Conservation (phyloP, 371 early-diverging fungal species). For the Homolaphlyctis polyrhiza region DNA sequence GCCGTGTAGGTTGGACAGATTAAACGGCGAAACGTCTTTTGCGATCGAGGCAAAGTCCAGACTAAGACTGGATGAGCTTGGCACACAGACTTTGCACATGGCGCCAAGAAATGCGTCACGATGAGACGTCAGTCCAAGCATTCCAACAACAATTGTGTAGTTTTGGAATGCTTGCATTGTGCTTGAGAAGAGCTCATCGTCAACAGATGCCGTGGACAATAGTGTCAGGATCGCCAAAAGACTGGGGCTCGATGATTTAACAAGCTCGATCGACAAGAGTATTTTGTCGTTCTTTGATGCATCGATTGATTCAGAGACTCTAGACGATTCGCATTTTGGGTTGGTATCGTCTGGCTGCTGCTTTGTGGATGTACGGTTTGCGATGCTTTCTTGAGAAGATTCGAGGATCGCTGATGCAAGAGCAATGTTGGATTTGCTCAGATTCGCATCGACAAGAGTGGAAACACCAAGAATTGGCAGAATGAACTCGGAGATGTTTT, state of each 20-base stretch:
- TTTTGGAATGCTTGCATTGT: conserved; percentile 68
- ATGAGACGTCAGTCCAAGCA: conserved; percentile 68
- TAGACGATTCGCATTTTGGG: too few relatives aligned
- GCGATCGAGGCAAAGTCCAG: conserved; percentile 1
- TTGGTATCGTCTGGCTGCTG: not conserved
- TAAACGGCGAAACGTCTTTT: conserved; percentile 4
- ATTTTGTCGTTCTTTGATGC: conserved; percentile 48
- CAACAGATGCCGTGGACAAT: conserved; percentile 69
- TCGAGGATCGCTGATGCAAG: not conserved
- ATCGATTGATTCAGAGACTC: too few relatives aligned
- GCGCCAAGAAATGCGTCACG: conserved; percentile 82
- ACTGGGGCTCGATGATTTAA: conserved; percentile 76
- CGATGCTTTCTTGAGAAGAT: not conserved
- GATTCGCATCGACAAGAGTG: not conserved
- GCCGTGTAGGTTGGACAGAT: conserved; percentile 1
- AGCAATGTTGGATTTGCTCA: not conserved
- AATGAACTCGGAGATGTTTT: conserved; percentile 63
- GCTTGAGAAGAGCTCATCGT: conserved; percentile 77
- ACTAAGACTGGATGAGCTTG: conserved; percentile 31
- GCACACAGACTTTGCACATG: conserved; percentile 62
- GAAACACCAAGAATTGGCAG: conserved; percentile 49
- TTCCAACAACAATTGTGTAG: conserved; percentile 80
- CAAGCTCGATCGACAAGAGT: conserved; percentile 69
- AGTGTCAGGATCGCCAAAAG: conserved; percentile 75
- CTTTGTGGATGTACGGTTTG: not conserved